Conservation (phyloP, 2,329 filamentous ascomycete species). For the Chalara sp. region DNA sequence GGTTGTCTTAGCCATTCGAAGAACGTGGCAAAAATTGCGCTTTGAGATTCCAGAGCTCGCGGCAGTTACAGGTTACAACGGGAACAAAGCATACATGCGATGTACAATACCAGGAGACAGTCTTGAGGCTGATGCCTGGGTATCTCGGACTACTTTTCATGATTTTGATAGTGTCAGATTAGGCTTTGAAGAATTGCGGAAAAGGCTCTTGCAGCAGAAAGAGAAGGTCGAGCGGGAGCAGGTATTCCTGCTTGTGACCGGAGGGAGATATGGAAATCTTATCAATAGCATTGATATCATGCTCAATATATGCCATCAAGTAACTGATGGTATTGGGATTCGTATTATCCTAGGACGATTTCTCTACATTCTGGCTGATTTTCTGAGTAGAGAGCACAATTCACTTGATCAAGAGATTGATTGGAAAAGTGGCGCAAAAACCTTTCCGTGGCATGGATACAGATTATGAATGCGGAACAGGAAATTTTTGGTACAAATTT, state of each 20-base stretch:
- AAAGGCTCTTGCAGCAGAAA: constrained; percentile 5
- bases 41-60: no score
- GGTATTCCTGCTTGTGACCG: constrained; percentile 3
- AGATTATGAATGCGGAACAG: no score
- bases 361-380: not conserved
- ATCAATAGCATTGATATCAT: constrained; percentile 10
- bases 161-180: not conserved
- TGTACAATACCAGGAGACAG: not conserved
- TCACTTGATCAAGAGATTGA: no score
- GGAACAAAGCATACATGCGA: no score
- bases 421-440: no score
- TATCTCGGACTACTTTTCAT: constrained; percentile 3
- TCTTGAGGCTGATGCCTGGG: constrained; percentile 2
- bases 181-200: constrained; percentile 7
- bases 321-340: constrained; percentile 19
- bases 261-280: not conserved
- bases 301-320: constrained; percentile 15
- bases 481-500: no score
- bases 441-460: no score
- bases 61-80: no score
- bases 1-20: no score
- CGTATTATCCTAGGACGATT: constrained; percentile 16
- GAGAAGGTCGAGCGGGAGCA: constrained; percentile 1
- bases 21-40: no score
- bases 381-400: no score